Base-by-base conservation (phyloP, 2,329 filamentous ascomycete genomes). In the Fonsecaea pedrosoi region DNA sequence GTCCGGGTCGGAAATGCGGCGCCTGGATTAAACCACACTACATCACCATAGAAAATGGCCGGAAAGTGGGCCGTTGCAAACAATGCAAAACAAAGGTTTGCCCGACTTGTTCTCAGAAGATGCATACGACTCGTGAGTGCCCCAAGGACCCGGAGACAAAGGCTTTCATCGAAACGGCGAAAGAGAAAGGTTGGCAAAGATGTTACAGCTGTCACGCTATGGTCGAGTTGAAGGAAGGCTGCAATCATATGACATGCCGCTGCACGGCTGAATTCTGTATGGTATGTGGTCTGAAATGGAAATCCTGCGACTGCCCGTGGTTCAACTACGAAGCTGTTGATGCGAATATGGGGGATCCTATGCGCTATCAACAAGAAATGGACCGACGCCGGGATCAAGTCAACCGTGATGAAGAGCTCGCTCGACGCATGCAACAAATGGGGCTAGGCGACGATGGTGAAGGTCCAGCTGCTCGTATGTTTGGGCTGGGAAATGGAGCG, bases 251-350 rank as follows among this genome's bases (percentile, higher is more conserved):
- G 87, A 92, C 88, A 34, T 96, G 92, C 76, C 90, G 88, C 63
- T 96, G 93, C 74, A 89, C 87, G 62, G 91, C 91, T 34, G 86
- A 96, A 73, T 96, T 96, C 74, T 97, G 93, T 79, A 93, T 95
- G 86, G 85, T 92, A 32, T 97, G 93, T 75, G 92, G 91, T 25
- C 76, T 82, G 37, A 90, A 90, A 73, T 96, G 92, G 92, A 94
- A 92, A 79, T 88, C 84, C 0, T 96, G 92, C 75, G 87, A 91
- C 61, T 96, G 92, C 71, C 89, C 91, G 0, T 92, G 89, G 87
- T 93, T 94, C 81, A 91, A 89, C 75, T 86, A 89, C 73, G 84
- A 87, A 32, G 73, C 75, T 3, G 76, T 80, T 4, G 86, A 88
- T 60, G 80, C 79, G 12, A 82, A 86, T 66, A 83, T 87, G 79